phyloP scores from a whole-genome alignment of 1,139 yeast species.

The Taphrina wiesneri region DNA sequence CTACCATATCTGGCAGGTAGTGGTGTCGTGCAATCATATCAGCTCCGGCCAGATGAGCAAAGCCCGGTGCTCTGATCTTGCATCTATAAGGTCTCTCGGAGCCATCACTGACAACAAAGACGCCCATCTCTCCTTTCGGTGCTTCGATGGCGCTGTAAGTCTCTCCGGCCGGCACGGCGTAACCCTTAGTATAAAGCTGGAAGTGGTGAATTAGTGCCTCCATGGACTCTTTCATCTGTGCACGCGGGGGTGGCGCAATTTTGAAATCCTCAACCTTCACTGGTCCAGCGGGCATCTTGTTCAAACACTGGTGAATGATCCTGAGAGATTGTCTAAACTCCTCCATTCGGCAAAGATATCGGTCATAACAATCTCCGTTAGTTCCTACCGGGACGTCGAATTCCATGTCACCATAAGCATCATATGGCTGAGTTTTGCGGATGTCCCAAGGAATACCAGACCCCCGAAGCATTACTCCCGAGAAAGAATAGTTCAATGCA shows the following conservation, averaged over 20 bases:
- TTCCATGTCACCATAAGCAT: constrained; percentile 82
- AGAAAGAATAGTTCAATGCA: constrained; percentile 75
- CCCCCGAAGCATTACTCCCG: constrained; percentile 90
- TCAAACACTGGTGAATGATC: constrained; percentile 85
- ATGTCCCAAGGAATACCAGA: constrained; percentile 86
- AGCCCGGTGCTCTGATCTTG: constrained; percentile 91
- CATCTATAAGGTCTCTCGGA: constrained; percentile 89
- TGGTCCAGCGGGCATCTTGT: constrained; percentile 91
- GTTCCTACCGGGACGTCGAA: constrained; percentile 84
- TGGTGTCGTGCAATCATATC: constrained; percentile 85
- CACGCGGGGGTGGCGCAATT: constrained; percentile 79
- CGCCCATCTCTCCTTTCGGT: constrained; percentile 95
- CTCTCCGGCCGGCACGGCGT: constrained; percentile 86
- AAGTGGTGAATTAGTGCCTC: constrained; percentile 89
- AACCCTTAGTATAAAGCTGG: constrained; percentile 83
- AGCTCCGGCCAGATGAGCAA: constrained; percentile 84
- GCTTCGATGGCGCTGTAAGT: constrained; percentile 91
- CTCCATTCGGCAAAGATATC: constrained; percentile 84
- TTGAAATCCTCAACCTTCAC: constrained; percentile 89
- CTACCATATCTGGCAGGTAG: constrained; percentile 88
- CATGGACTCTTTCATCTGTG: constrained; percentile 87
- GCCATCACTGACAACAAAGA: constrained; percentile 84
- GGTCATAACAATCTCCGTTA: constrained; percentile 89
- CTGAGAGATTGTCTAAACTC: constrained; percentile 90
- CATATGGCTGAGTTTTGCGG: constrained; percentile 85